These are phyloP conservation scores for Xylaria sp. DNA, from an alignment of 2,329 filamentous ascomycete species.

Conservation along the genomic window DNA sequence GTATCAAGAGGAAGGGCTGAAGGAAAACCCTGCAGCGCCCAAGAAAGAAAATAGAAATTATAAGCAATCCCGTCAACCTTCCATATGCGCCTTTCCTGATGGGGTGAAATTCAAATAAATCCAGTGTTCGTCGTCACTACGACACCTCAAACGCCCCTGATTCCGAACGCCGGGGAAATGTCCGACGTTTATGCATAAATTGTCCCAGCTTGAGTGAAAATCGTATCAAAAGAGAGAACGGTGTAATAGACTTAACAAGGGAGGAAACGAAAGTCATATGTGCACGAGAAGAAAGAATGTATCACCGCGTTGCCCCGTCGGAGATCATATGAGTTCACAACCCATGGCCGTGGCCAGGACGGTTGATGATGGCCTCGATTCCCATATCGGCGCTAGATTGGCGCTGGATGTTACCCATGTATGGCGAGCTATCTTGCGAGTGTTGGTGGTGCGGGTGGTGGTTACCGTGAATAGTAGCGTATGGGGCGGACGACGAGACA, in stretches of 20 bases:
- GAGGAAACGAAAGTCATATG: conserved; percentile 21
- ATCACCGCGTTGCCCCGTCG: not conserved
- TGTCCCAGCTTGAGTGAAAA: not conserved
- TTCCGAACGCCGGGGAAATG: conserved; percentile 18
- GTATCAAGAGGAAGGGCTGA: conserved; percentile 16
- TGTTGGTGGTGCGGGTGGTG: conserved; percentile 44
- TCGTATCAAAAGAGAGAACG: conserved; percentile 11
- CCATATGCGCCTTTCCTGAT: conserved; percentile 5
- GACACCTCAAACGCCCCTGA: conserved; percentile 21
- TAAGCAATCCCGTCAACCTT: not conserved
- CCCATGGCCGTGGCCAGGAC: conserved; percentile 47
- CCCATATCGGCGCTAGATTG: conserved; percentile 69
- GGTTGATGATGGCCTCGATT: conserved; percentile 68
- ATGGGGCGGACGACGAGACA: conserved; percentile 56
- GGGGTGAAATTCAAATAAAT: conserved; percentile 12
- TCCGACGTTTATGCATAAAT: conserved; percentile 23
- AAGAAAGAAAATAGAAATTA: conserved; percentile 1
- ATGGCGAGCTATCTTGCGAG: conserved; percentile 57
- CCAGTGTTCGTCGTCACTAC: not conserved
- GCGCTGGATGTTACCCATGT: conserved; percentile 58
- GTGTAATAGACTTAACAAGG: not conserved
- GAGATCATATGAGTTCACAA: conserved; percentile 10
- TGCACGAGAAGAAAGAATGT: conserved; percentile 15
- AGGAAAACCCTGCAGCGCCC: not conserved
- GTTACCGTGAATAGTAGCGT: conserved; percentile 44